A percentile compares a stretch with the other conserved stretches of the same genome.
These are phyloP conservation scores for Hypsizygus marmoreus DNA, from an alignment of 768 basidiomycete genomes.

Conservation along the genomic window DNA sequence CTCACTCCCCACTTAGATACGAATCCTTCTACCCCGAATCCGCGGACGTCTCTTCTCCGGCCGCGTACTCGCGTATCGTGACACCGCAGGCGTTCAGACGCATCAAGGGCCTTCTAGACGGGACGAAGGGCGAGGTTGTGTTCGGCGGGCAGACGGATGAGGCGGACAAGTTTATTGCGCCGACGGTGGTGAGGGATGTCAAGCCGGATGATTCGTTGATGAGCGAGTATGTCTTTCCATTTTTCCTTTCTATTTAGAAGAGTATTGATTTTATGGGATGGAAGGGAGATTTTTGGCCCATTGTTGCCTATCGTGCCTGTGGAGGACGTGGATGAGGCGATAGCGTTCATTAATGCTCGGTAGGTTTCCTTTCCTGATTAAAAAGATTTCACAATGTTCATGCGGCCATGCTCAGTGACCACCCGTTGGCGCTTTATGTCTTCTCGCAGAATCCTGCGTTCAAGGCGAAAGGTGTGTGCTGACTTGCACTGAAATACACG, in stretches of 20 bases:
- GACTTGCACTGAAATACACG: neutral
- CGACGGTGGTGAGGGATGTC: slow-evolving; percentile 72
- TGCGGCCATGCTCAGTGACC: slow-evolving; percentile 48
- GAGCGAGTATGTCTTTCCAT: slow-evolving; percentile 56
- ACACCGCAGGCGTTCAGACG: slow-evolving; percentile 56
- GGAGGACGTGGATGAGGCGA: slow-evolving; percentile 68
- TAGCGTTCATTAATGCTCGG: slow-evolving; percentile 66
- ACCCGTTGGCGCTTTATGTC: slow-evolving; percentile 77
- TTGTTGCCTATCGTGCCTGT: slow-evolving; percentile 75
- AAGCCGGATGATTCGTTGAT: slow-evolving; percentile 68
- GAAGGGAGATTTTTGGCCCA: slow-evolving; percentile 84
- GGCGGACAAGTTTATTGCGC: slow-evolving; percentile 62
- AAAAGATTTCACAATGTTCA: neutral
- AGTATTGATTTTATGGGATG: neutral
- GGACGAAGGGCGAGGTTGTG: slow-evolving; percentile 64
- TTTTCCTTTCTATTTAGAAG: neutral
- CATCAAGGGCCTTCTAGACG: slow-evolving; percentile 61
- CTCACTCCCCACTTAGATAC: slow-evolving; percentile 45
- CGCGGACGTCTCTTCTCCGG: slow-evolving; percentile 41
- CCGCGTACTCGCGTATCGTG: slow-evolving; percentile 54
- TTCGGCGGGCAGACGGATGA: slow-evolving; percentile 65
- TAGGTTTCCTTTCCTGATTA: slow-evolving; percentile 23
- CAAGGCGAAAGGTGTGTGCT: slow-evolving; percentile 59
- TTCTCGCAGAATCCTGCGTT: slow-evolving; percentile 63
- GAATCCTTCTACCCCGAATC: slow-evolving; percentile 59